phyloP scores from a whole-genome alignment of 805 yeast species.

The Hanseniaspora thailandica region DNA sequence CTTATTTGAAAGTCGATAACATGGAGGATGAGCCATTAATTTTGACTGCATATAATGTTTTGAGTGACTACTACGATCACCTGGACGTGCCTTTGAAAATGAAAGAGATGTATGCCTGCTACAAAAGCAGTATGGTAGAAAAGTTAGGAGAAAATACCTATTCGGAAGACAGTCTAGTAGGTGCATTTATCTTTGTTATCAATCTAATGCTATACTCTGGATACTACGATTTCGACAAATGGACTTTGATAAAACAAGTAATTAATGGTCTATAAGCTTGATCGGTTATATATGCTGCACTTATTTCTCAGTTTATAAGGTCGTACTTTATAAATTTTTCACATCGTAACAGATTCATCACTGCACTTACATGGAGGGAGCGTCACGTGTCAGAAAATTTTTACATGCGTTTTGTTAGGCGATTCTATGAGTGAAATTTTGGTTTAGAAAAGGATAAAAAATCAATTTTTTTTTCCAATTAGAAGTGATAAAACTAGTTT shows the following conservation, averaged over 20 bases:
- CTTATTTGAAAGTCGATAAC: background rate
- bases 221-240: background rate
- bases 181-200: background rate
- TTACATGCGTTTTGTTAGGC: no score
- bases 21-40: background rate
- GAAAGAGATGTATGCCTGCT: constrained; percentile 4
- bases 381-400: no score
- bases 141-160: background rate
- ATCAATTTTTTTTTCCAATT: no score
- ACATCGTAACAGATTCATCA: no score
- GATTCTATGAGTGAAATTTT: no score
- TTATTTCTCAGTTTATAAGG: no score
- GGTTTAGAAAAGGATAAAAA: no score
- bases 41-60: background rate
- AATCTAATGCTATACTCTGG: constrained; percentile 3
- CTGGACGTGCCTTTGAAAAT: constrained; percentile 7
- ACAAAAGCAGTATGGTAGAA: background rate
- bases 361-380: no score
- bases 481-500: no score
- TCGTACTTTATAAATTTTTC: no score
- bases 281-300: background rate
- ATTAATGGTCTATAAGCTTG: background rate
- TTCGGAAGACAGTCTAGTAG: background rate
- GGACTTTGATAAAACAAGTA: background rate
- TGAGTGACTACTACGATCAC: background rate